Conservation (phyloP, 371 early-diverging fungal genomes). For the Mortierella sp. region DNA sequence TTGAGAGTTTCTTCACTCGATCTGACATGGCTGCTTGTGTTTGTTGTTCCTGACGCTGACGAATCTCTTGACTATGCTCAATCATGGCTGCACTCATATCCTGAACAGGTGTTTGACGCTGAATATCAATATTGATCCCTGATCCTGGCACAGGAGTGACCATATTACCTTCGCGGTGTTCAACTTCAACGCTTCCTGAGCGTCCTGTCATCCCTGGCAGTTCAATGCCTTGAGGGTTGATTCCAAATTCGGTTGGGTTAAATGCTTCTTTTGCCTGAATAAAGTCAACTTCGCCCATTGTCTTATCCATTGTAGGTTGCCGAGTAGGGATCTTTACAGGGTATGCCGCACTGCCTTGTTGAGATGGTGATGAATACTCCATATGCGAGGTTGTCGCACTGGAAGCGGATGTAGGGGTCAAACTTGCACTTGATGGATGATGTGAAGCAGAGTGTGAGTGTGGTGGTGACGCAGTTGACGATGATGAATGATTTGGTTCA, state of each 20-base stretch:
- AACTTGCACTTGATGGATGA: background rate
- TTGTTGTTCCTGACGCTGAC: slow-evolving; percentile 43
- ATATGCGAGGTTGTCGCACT: background rate
- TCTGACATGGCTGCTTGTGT: slow-evolving; percentile 48
- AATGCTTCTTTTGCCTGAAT: slow-evolving; percentile 15
- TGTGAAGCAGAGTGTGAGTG: background rate
- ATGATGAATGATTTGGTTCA: background rate
- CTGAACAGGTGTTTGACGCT: slow-evolving; percentile 40
- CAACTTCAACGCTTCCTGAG: slow-evolving; percentile 21
- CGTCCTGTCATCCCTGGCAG: slow-evolving; percentile 29
- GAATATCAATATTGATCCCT: slow-evolving; percentile 20
- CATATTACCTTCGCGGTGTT: slow-evolving; percentile 26
- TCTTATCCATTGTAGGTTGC: slow-evolving; percentile 24
- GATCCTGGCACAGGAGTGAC: slow-evolving; percentile 19
- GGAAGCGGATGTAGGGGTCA: background rate
- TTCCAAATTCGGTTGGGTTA: slow-evolving; percentile 14
- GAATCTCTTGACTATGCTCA: slow-evolving; percentile 41
- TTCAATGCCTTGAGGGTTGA: slow-evolving; percentile 11
- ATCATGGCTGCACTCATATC: slow-evolving; percentile 43
- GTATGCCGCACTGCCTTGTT: background rate
- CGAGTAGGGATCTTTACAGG: background rate
- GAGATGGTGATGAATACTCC: background rate
- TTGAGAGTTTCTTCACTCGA: slow-evolving; percentile 48
- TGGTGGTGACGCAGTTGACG: background rate
- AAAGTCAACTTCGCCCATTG: slow-evolving; percentile 24